Evolutionary conservation across 305 asterid genomes (phyloP).

Genomic region (Solanum chacoense): DNA sequence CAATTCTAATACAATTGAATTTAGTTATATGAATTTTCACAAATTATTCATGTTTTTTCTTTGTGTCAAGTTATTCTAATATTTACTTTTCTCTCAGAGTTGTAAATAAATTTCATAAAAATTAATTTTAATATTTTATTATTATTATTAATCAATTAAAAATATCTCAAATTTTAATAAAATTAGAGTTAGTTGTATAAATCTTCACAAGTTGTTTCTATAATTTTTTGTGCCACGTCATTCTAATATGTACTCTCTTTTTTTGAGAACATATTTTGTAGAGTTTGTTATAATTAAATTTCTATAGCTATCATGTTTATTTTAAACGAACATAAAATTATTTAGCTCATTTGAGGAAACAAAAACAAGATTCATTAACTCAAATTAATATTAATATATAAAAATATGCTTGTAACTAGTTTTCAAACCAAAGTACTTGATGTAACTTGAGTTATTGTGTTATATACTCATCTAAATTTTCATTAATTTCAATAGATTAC

Average conservation of each 20-base stretch:
- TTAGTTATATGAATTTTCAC: neutral
- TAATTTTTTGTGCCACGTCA: neutral
- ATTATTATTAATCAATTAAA: neutral
- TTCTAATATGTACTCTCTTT: neutral
- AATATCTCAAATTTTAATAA: neutral
- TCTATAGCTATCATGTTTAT: neutral
- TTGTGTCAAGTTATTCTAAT: neutral
- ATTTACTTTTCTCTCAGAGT: neutral
- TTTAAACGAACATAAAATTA: neutral
- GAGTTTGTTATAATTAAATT: neutral
- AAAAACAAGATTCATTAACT: neutral
- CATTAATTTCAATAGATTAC: neutral
- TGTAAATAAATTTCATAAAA: neutral
- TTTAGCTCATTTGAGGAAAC: neutral
- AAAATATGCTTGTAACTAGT: neutral
- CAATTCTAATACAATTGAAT: neutral
- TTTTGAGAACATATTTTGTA: neutral
- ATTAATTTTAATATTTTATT: neutral
- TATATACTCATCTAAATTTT: neutral
- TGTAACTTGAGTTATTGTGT: neutral
- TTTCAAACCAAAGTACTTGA: neutral
- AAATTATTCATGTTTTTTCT: too few species aligned
- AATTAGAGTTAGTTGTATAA: neutral
- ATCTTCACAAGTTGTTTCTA: neutral
- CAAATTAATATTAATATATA: neutral